A percentile compares a stretch with the other conserved stretches of the same genome.
Evolutionary conservation across 2,329 filamentous ascomycete genomes (phyloP).

Genomic region (Cordyceps cateniannulata): DNA sequence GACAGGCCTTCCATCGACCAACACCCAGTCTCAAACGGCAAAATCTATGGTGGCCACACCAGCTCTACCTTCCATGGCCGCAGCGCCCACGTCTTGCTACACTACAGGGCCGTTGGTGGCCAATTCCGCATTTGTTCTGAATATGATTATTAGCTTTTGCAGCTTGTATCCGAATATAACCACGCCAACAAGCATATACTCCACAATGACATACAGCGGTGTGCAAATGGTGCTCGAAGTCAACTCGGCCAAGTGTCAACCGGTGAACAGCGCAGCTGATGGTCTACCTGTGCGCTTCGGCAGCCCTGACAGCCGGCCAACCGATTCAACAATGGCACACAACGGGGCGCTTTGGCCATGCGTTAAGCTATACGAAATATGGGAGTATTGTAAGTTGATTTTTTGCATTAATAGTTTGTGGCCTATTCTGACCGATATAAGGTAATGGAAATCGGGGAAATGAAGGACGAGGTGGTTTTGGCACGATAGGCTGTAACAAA

Average conservation of each 20-base stretch:
- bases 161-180: not conserved
- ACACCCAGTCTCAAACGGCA: not conserved
- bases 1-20: not conserved
- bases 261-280: not conserved
- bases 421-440: not conserved
- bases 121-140: not conserved
- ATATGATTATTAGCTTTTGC: not conserved
- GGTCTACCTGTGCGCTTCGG: not conserved
- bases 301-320: not conserved
- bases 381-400: not conserved
- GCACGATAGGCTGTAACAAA: not conserved
- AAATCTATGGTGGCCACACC: not conserved
- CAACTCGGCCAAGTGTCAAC: not conserved
- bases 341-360: not conserved
- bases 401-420: too few species aligned
- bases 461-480: not conserved
- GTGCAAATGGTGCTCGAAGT: not conserved
- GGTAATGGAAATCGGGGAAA: not conserved
- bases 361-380: not conserved
- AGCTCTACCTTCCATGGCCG: not conserved
- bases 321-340: not conserved
- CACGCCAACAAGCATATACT: not conserved
- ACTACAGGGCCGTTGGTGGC: not conserved
- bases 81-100: not conserved
- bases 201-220: not conserved